phyloP scores from a whole-genome alignment of 139 green algal species.

The Chlorella sp. region DNA sequence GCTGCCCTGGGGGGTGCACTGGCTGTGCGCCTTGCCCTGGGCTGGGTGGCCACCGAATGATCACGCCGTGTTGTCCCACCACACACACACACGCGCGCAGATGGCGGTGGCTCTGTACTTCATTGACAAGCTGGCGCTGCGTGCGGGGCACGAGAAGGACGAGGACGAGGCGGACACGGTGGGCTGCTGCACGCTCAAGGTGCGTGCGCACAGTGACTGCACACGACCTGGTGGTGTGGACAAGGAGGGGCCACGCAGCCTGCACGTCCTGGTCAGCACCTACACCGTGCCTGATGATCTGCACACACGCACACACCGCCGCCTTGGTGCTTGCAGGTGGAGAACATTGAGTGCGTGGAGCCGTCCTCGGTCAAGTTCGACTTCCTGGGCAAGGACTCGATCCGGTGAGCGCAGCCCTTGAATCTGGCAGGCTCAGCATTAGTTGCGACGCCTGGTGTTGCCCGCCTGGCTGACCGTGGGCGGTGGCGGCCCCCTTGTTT shows the following conservation, averaged over 20 bases:
- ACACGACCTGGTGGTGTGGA: too few species aligned
- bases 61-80: too few species aligned
- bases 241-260: too few species aligned
- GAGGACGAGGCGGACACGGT: slow-evolving; percentile 99
- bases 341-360: slow-evolving; percentile 74
- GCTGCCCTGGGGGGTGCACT: neutral
- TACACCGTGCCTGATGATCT: too few species aligned
- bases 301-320: too few species aligned
- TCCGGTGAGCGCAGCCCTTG: slow-evolving; percentile 80
- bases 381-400: slow-evolving; percentile 99
- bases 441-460: neutral
- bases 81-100: too few species aligned
- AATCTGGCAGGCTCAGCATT: neutral
- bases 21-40: neutral
- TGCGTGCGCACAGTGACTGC: too few species aligned
- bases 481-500: neutral
- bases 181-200: slow-evolving; percentile 92
- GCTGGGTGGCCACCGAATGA: too few species aligned
- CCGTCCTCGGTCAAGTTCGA: slow-evolving; percentile 88
- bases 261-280: too few species aligned
- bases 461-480: neutral
- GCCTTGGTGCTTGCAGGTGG: slow-evolving; percentile 54
- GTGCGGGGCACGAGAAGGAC: slow-evolving; percentile 97
- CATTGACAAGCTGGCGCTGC: slow-evolving; percentile 95
- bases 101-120: slow-evolving; percentile 95